Evolutionary conservation across 2,329 filamentous ascomycete genomes (phyloP), one percentile per base, ranked within the genome.

Genomic region (Alternaria alternata): DNA sequence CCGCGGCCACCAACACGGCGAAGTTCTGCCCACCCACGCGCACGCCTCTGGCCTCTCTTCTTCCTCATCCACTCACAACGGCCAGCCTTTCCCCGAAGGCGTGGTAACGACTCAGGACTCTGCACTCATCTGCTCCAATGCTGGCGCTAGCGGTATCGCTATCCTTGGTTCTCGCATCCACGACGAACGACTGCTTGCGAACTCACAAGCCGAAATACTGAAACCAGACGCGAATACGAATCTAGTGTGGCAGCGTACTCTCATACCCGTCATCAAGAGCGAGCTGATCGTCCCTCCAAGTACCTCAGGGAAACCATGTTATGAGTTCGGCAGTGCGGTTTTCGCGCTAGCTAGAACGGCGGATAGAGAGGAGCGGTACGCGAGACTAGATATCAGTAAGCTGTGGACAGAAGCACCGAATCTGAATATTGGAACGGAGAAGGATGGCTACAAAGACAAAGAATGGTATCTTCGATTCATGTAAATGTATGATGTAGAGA

Each of bases 221-320:
- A 77, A 77, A 48, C 75, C 75, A 20, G 75, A 77, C 53, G 73
- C 75, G 3, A 77, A 77, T 53, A 77, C 75, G 2, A 76, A 76
- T 51, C 44, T 77, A 4, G 71, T 76, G 8, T 76, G 72, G 73
- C 75, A 76, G 49, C 62, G 75, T 8, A 75, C 73, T 3, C 54
- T 76, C 12, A 76, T 77, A 7, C 75, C 75, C 0, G 73, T 65
- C 0, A 36, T 75, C 0, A 59, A 51, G 14, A 30, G 59, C 1
- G 55, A 68, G 3, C 53, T 57, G 1, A 22, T 16, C 1, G 22
- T 36, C 1, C 1, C 20, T 14, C 0, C 22, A 22, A 18, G 4
- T 32, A 18, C 24, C 1, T 12, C 34, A 7, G 32, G 32, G 1
- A 14, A 12, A 2, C 8, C 20, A 1, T 30, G 24, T 3, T 12